Percentiles rank a stretch among this genome's conserved stretches.
These are phyloP conservation scores for Tympanopsis confertula DNA, from an alignment of 2,329 filamentous ascomycete genomes.

Conservation along the genomic window DNA sequence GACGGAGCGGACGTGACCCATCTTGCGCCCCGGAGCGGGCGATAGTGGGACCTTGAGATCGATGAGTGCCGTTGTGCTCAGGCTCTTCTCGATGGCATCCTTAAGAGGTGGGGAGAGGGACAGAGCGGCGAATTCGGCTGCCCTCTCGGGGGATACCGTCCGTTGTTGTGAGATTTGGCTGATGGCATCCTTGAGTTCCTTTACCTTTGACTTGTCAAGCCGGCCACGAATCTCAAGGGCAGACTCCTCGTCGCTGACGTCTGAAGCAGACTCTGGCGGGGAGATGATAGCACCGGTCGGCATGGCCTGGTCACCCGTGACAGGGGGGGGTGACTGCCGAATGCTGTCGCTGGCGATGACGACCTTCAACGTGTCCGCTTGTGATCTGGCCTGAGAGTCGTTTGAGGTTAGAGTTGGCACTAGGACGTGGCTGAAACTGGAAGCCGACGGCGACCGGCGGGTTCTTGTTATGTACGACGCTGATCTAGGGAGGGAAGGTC, in stretches of 20 bases:
- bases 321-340: slow-evolving; percentile 72
- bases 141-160: slow-evolving; percentile 15
- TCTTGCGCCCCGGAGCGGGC: slow-evolving; percentile 9
- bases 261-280: slow-evolving; percentile 72
- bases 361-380: slow-evolving; percentile 33
- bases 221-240: slow-evolving; percentile 24
- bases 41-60: slow-evolving; percentile 7
- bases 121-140: slow-evolving; percentile 13
- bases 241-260: slow-evolving; percentile 77
- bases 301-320: slow-evolving; percentile 61
- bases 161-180: slow-evolving; percentile 58
- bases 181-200: slow-evolving; percentile 71
- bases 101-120: slow-evolving; percentile 18
- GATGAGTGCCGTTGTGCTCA: slow-evolving; percentile 5
- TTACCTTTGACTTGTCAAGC: slow-evolving; percentile 33
- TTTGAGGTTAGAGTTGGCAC: slow-evolving; percentile 14
- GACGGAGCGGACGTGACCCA: slow-evolving; percentile 13
- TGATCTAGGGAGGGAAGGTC: slow-evolving; percentile 48
- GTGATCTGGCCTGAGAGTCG: slow-evolving; percentile 29
- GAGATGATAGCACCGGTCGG: slow-evolving; percentile 79
- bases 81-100: slow-evolving; percentile 2
- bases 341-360: slow-evolving; percentile 46
- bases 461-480: slow-evolving; percentile 55
- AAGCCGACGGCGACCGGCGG: slow-evolving; percentile 42
- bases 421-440: slow-evolving; percentile 5